Evolutionary conservation across 1,284 basidiomycete genomes (phyloP).

Genomic region (Microbotryum scabiosae): DNA sequence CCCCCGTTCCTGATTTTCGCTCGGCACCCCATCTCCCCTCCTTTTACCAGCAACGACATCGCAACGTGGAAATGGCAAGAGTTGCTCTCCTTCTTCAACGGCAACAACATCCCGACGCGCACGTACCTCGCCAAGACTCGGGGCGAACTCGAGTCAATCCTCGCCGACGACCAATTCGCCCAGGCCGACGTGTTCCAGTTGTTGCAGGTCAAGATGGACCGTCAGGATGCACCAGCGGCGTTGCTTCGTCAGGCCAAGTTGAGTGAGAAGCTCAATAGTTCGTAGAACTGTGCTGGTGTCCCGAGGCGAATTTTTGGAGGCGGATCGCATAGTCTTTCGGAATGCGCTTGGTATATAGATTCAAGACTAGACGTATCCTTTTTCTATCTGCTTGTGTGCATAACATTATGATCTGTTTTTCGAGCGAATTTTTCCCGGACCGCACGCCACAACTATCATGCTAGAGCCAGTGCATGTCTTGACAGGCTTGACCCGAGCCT

Average conservation of each 20-base stretch:
- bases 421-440: too few relatives aligned
- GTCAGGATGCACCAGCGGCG: constrained; percentile 60
- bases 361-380: too few relatives aligned
- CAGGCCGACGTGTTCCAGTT: constrained; percentile 59
- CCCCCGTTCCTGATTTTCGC: constrained; percentile 20
- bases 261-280: constrained; percentile 9
- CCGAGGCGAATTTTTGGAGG: too few relatives aligned
- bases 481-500: too few relatives aligned
- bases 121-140: constrained; percentile 58
- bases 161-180: constrained; percentile 54
- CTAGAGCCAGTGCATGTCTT: too few relatives aligned
- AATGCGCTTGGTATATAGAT: too few relatives aligned
- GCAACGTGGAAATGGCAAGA: constrained; percentile 39
- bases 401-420: too few relatives aligned
- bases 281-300: too few relatives aligned
- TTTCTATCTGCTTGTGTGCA: too few relatives aligned
- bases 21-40: constrained; percentile 29
- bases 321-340: too few relatives aligned
- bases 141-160: constrained; percentile 54
- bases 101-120: constrained; percentile 46
- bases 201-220: constrained; percentile 68
- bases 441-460: too few relatives aligned
- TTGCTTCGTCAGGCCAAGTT: constrained; percentile 51
- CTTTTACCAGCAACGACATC: constrained; percentile 43
- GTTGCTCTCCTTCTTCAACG: constrained; percentile 34